phyloP scores from a whole-genome alignment of 768 basidiomycete genomes.

The Leucogyrophana mollusca region DNA sequence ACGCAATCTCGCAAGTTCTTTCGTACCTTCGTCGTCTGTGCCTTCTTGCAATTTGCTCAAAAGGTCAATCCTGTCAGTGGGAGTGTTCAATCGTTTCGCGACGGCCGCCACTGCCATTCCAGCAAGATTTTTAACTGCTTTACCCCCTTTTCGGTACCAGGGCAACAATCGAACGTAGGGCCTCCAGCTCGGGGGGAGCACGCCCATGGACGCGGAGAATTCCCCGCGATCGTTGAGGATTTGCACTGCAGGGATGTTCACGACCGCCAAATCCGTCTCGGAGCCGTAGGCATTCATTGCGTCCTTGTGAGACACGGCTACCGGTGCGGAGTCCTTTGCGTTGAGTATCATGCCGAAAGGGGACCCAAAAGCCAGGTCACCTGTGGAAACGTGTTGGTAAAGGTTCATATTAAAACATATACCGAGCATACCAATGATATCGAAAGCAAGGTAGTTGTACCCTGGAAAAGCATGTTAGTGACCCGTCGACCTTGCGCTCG shows the following conservation, averaged over 20 bases:
- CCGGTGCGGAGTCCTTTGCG: constrained; percentile 69
- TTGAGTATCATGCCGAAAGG: constrained; percentile 87
- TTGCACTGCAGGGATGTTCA: constrained; percentile 74
- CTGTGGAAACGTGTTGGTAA: constrained; percentile 11
- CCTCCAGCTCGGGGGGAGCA: constrained; percentile 69
- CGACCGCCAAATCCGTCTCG: constrained; percentile 41
- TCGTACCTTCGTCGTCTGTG: constrained; percentile 53
- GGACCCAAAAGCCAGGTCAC: constrained; percentile 80
- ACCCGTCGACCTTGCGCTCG: no score
- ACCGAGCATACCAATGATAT: constrained; percentile 60
- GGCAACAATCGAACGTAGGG: constrained; percentile 64
- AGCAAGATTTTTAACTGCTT: constrained; percentile 69
- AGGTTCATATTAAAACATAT: neutral
- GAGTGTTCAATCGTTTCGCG: constrained; percentile 66
- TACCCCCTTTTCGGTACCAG: constrained; percentile 70
- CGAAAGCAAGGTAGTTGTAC: constrained; percentile 67
- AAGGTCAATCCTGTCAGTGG: constrained; percentile 76
- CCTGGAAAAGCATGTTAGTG: no score
- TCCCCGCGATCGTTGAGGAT: constrained; percentile 90
- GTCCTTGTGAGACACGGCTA: constrained; percentile 54
- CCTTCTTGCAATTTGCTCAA: constrained; percentile 78
- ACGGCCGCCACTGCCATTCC: constrained; percentile 81
- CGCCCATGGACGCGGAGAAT: constrained; percentile 82
- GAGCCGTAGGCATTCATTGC: constrained; percentile 59
- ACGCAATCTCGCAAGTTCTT: no score